Conservation (phyloP, 1,284 basidiomycete species). For the Anthracocystis panici-leucophaei region DNA sequence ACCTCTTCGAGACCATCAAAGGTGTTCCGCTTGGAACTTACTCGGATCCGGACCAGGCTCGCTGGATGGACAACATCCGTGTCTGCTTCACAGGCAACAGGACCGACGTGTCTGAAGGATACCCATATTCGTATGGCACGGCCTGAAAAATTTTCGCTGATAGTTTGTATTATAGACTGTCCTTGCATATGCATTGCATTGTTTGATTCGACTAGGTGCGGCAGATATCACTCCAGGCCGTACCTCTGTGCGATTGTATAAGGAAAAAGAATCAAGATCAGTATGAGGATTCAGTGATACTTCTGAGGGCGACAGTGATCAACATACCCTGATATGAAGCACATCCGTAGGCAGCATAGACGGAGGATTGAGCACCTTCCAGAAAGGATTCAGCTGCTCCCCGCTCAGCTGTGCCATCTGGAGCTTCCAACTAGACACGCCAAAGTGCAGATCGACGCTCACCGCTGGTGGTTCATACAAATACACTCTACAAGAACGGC, state of each 20-base stretch:
- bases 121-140: slow-evolving; percentile 22
- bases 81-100: slow-evolving; percentile 37
- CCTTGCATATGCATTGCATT: slow-evolving; percentile 8
- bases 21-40: slow-evolving; percentile 31
- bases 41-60: slow-evolving; percentile 19
- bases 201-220: neutral
- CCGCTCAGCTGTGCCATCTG: slow-evolving; percentile 33
- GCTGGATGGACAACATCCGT: slow-evolving; percentile 29
- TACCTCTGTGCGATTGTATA: slow-evolving; percentile 19
- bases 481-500: no score
- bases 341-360: slow-evolving; percentile 58
- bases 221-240: slow-evolving; percentile 15
- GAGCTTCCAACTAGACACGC: slow-evolving; percentile 23
- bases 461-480: no score
- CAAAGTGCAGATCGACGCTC: slow-evolving; percentile 19
- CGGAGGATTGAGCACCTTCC: slow-evolving; percentile 57
- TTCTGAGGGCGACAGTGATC: no score
- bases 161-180: slow-evolving; percentile 34
- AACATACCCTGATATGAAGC: slow-evolving; percentile 41
- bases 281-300: neutral
- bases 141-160: neutral
- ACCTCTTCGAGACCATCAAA: slow-evolving; percentile 35
- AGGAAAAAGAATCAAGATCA: neutral
- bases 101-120: slow-evolving; percentile 25
- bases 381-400: slow-evolving; percentile 34